phyloP scores from a whole-genome alignment of 768 basidiomycete genomes.

The Termitomyces sp. region DNA sequence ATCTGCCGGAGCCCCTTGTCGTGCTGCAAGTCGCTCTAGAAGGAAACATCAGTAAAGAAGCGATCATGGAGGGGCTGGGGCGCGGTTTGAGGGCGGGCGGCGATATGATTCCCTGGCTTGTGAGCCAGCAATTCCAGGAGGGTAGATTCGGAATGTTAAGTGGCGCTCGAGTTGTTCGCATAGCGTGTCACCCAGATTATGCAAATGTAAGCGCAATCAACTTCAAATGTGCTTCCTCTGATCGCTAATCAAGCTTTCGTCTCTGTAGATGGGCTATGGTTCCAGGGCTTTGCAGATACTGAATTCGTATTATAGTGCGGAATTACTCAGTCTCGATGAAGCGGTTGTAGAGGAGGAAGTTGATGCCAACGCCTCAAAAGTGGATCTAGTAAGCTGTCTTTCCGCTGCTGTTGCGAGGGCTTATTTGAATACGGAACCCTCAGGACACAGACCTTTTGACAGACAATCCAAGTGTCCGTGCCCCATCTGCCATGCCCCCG shows the following conservation, averaged over 20 bases:
- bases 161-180: conserved; percentile 86
- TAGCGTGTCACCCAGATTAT: conserved; percentile 96
- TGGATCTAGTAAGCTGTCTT: conserved; percentile 35
- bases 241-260: neutral
- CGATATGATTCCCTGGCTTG: conserved; percentile 97
- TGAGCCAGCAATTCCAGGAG: conserved; percentile 95
- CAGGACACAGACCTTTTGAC: conserved; percentile 53
- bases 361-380: conserved; percentile 51
- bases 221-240: neutral
- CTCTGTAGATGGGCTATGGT: conserved; percentile 89
- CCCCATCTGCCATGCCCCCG: conserved; percentile 81
- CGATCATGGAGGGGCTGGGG: conserved; percentile 80
- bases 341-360: conserved; percentile 39
- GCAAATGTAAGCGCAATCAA: conserved; percentile 55
- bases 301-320: conserved; percentile 89
- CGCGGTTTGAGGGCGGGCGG: conserved; percentile 85
- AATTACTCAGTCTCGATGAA: conserved; percentile 86
- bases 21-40: conserved; percentile 96
- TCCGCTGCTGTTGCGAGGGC: neutral
- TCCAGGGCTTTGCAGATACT: conserved; percentile 81
- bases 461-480: conserved; percentile 70
- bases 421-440: neutral
- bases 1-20: conserved; percentile 90
- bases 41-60: conserved; percentile 82
- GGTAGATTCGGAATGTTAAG: conserved; percentile 87